Evolutionary conservation across 805 yeast species (phyloP).

Genomic region (Kodamaea sagamina): DNA sequence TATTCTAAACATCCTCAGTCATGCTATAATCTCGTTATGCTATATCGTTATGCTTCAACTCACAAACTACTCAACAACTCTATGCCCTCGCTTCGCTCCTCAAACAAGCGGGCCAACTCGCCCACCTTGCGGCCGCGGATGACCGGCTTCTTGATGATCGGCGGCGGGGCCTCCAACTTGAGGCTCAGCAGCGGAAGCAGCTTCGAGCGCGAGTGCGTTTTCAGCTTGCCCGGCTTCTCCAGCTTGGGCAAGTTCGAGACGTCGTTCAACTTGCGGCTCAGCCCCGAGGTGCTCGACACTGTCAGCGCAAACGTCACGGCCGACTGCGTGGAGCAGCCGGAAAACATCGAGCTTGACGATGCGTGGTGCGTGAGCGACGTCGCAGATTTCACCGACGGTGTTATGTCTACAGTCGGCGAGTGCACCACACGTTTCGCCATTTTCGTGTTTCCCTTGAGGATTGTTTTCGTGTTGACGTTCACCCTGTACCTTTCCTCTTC

Average conservation of each 20-base stretch:
- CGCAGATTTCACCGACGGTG: slow-evolving; percentile 4
- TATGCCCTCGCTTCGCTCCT: slow-evolving; percentile 52
- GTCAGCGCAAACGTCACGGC: slow-evolving; percentile 10
- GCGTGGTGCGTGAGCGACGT: slow-evolving; percentile 8
- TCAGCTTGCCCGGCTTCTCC: slow-evolving; percentile 6
- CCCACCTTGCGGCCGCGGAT: slow-evolving; percentile 60
- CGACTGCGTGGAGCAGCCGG: slow-evolving; percentile 10
- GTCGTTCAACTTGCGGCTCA: slow-evolving; percentile 18
- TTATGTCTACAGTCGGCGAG: neutral
- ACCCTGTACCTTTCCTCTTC: slow-evolving; percentile 16
- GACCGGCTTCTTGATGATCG: slow-evolving; percentile 36
- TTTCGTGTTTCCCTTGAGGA: slow-evolving; percentile 1
- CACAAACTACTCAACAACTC: slow-evolving; percentile 31
- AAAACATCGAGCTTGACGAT: slow-evolving; percentile 15
- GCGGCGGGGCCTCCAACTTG: slow-evolving; percentile 7
- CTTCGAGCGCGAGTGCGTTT: slow-evolving; percentile 15
- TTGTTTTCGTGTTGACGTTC: slow-evolving; percentile 1
- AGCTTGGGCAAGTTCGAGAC: slow-evolving; percentile 23
- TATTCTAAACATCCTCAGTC: too few relatives aligned
- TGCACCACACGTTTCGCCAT: neutral
- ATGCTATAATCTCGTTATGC: neutral
- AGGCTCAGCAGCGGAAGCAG: slow-evolving; percentile 12
- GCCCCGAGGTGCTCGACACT: slow-evolving; percentile 5
- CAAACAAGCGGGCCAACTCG: slow-evolving; percentile 62
- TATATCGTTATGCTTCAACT: too few relatives aligned